Evolutionary conservation across 768 basidiomycete genomes (phyloP).

Genomic region (Lanmaoa rubissima): DNA sequence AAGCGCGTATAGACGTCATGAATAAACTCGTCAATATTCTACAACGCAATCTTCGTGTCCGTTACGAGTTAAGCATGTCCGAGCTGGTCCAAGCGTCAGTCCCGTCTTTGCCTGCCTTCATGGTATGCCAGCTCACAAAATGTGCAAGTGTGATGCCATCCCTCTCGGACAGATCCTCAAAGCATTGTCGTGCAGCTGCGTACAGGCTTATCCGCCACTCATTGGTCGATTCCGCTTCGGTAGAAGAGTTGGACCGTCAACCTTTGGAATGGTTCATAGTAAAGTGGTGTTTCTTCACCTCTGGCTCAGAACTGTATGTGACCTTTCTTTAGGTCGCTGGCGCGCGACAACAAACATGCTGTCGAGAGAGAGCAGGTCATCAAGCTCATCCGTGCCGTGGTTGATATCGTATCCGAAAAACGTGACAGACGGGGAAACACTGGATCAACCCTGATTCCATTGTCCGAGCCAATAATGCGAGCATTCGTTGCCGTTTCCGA

Average conservation of each 20-base stretch:
- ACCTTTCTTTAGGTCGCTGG: conserved; percentile 58
- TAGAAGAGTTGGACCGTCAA: conserved; percentile 58
- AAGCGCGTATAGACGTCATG: conserved; percentile 62
- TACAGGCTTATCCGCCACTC: conserved; percentile 83
- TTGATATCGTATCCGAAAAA: conserved; percentile 71
- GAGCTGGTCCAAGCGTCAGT: conserved; percentile 78
- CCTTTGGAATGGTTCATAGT: conserved; percentile 89
- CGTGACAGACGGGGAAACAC: conserved; percentile 38
- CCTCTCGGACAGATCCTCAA: conserved; percentile 71
- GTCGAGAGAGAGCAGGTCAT: conserved; percentile 92
- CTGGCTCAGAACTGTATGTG: not conserved
- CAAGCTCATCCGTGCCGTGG: conserved; percentile 80
- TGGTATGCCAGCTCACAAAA: conserved; percentile 9
- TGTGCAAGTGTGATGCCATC: conserved; percentile 70
- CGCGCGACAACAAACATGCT: conserved; percentile 78
- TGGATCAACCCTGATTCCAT: conserved; percentile 48
- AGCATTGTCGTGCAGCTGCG: conserved; percentile 73
- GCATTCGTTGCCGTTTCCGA: conserved; percentile 93
- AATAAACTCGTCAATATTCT: conserved; percentile 61
- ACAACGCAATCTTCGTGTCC: conserved; percentile 69
- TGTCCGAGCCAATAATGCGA: conserved; percentile 78
- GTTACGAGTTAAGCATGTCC: conserved; percentile 66
- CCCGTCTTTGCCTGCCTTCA: not conserved
- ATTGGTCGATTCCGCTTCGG: conserved; percentile 70
- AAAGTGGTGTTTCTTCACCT: conserved; percentile 50